phyloP scores from a whole-genome alignment of 2,329 filamentous ascomycete genomes.

The Paraconiothyrium brasiliense region DNA sequence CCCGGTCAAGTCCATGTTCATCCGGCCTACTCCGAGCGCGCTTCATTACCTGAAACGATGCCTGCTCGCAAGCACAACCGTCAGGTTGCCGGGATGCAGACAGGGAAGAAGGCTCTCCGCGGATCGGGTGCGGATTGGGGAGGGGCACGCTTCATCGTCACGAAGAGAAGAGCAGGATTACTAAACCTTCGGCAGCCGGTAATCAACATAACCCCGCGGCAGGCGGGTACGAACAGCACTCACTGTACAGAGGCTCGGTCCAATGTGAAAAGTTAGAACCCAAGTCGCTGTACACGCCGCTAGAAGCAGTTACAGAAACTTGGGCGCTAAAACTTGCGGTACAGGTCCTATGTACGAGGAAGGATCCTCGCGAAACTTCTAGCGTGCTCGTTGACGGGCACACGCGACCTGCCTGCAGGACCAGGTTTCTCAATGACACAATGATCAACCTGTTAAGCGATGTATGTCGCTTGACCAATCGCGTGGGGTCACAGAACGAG shows the following conservation, averaged over 20 bases:
- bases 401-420: constrained; percentile 17
- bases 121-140: constrained; percentile 9
- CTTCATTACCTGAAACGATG: constrained; percentile 17
- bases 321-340: neutral
- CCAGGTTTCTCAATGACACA: constrained; percentile 10
- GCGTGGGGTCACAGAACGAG: neutral
- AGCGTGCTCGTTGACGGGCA: constrained; percentile 2
- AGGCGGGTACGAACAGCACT: neutral
- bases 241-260: neutral
- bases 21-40: constrained; percentile 20
- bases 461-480: constrained; percentile 6
- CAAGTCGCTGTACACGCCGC: neutral
- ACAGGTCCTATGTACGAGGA: neutral
- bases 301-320: neutral
- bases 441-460: constrained; percentile 14
- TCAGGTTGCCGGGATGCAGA: neutral
- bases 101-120: constrained; percentile 10
- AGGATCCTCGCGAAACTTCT: neutral
- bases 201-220: neutral
- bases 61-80: neutral
- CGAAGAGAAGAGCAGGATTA: neutral
- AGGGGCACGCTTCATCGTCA: neutral
- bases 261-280: neutral
- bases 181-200: neutral
- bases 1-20: constrained; percentile 11